Base-by-base conservation (phyloP, 148 eudicot genomes). In the Cornus kousa region DNA sequence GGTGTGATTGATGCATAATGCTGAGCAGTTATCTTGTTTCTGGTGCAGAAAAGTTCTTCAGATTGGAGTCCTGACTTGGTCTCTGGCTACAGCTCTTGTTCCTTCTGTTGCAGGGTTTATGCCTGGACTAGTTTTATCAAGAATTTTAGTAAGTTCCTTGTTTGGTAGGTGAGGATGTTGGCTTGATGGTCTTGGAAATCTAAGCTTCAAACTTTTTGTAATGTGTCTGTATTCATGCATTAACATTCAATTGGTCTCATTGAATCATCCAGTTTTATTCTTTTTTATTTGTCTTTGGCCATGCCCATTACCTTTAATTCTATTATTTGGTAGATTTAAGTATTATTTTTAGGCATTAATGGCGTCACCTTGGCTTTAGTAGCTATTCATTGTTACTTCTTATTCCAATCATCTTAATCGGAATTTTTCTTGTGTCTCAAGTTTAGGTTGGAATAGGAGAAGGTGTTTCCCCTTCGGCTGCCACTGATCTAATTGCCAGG, bases 401-500 rank as follows among this genome's bases (percentile, higher is more conserved):
- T 11, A n/a, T 55, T 17, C 55, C 32, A 22, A 75, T 37, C 74
- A 79, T 59, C 83, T 80, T 39, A 83, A 78, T 71, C 23, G 10
- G 28, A 70, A 60, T 77, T 17, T 60, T 13, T 77, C 50, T 68
- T 65, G 35, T 83, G 75, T 79, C 81, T 39, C 65, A 39, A 79
- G 32, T 86, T 64, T 84, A 96, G 99, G 99, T 96, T 86, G 99
- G 99, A 69, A 96, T 96, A 32, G 99, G 99, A 55, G 99, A 96
- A 92, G 99, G 99, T 46, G 99, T 96, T 81, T 96, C 99, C n/a
- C 99, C 99, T 80, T 90, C 99, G 32, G 98, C 99, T 82, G 99
- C 99, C 46, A 96, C 98, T 39, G 98, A 94, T 83, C 84, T 96
- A 85, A 96, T 96, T 92, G 99, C 99, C 89, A 91, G 98, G 99